These are phyloP conservation scores for Geranomyces michiganensis DNA, from an alignment of 192 early-diverging fungal species.

Conservation along the genomic window DNA sequence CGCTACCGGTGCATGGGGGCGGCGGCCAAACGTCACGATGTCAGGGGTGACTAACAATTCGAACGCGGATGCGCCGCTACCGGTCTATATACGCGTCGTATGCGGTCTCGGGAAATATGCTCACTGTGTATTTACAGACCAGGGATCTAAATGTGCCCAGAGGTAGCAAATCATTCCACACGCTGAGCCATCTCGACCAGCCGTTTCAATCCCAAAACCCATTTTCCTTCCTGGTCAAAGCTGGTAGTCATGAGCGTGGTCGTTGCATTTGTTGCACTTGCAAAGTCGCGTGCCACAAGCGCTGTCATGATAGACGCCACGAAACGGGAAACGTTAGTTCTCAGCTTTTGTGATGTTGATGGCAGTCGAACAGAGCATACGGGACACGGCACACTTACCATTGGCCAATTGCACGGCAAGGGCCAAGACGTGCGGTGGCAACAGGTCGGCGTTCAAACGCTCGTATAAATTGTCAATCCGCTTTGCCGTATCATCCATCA, in stretches of 20 bases:
- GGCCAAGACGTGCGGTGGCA: slow-evolving; percentile 34
- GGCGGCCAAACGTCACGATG: too few relatives aligned
- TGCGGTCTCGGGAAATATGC: too few relatives aligned
- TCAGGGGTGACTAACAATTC: too few relatives aligned
- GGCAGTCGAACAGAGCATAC: too few relatives aligned
- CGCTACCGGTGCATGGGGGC: too few relatives aligned
- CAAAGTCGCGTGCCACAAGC: slow-evolving; percentile 39
- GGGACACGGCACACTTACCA: slow-evolving; percentile 21
- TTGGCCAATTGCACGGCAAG: slow-evolving; percentile 21
- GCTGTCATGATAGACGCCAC: slow-evolving; percentile 12
- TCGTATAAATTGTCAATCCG: slow-evolving; percentile 50
- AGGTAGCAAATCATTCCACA: background rate
- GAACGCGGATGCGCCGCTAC: too few relatives aligned
- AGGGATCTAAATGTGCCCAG: too few relatives aligned
- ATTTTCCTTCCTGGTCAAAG: slow-evolving; percentile 48
- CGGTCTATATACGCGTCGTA: too few relatives aligned
- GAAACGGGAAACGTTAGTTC: background rate
- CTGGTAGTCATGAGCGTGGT: slow-evolving; percentile 43
- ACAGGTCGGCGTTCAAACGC: slow-evolving; percentile 30
- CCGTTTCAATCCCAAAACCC: slow-evolving; percentile 53
- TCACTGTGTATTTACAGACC: too few relatives aligned
- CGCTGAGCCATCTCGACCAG: slow-evolving; percentile 43
- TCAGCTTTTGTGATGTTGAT: too few relatives aligned
- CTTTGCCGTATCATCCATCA: slow-evolving; percentile 54
- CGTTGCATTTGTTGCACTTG: slow-evolving; percentile 15